Conservation (phyloP, 1,284 basidiomycete genomes). For the Singerocomus rubriflavus region DNA sequence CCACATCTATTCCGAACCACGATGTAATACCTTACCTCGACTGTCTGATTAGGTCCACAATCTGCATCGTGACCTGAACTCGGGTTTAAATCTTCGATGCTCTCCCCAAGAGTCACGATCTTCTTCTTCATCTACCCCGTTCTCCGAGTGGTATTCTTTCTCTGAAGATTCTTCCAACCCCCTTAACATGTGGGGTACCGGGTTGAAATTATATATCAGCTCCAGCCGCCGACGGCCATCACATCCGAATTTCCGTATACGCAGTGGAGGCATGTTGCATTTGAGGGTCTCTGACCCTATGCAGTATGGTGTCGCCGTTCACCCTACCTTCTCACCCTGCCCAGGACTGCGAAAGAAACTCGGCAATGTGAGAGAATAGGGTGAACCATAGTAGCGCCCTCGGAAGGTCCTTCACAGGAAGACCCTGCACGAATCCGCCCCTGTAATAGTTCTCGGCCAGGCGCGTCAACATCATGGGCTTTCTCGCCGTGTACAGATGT, state of each 20-base stretch:
- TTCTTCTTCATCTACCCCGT: not conserved
- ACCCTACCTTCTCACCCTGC: conserved; percentile 11
- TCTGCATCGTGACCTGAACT: not conserved
- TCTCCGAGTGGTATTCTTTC: not conserved
- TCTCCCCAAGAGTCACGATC: not conserved
- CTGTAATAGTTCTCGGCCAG: conserved; percentile 3
- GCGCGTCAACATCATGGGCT: conserved; percentile 8
- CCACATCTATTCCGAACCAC: not conserved
- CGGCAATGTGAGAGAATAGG: not conserved
- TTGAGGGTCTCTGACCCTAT: no score
- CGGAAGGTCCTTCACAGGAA: conserved; percentile 9
- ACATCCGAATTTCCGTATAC: conserved; percentile 10
- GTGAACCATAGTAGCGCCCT: conserved; percentile 15
- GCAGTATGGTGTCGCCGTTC: not conserved
- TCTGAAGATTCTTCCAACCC: not conserved
- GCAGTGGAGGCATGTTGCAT: conserved; percentile 4
- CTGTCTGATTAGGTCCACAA: not conserved
- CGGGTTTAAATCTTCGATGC: not conserved
- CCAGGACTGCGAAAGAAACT: conserved; percentile 17
- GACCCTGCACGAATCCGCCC: conserved; percentile 16
- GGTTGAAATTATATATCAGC: conserved; percentile 10
- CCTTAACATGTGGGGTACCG: not conserved
- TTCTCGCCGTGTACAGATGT: conserved; percentile 4
- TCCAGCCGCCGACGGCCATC: not conserved
- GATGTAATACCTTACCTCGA: not conserved